Conservation (phyloP, 2,329 filamentous ascomycete genomes). For the Capronia coronata region DNA sequence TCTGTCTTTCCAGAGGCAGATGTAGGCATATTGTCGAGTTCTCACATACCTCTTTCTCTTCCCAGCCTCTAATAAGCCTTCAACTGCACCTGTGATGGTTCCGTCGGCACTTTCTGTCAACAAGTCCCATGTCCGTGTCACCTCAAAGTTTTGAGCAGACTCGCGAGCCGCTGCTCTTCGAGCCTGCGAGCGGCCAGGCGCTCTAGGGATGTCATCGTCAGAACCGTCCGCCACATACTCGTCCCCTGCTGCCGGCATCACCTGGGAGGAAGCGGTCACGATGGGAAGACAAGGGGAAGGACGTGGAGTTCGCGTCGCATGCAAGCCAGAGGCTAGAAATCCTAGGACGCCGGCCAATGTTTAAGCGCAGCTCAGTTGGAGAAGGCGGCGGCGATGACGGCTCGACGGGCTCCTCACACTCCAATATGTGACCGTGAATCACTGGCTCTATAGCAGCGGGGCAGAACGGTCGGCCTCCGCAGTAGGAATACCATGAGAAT, state of each 20-base stretch:
- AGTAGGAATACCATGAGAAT: too few relatives aligned
- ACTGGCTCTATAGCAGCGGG: too few relatives aligned
- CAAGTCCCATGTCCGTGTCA: slow-evolving; percentile 55
- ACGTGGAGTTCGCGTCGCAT: slow-evolving; percentile 12
- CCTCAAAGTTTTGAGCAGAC: slow-evolving; percentile 43
- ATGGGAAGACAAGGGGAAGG: background rate
- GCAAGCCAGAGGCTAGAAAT: background rate
- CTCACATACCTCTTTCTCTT: slow-evolving; percentile 61
- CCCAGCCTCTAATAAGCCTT: slow-evolving; percentile 69
- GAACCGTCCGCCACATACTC: slow-evolving; percentile 36
- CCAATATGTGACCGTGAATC: background rate
- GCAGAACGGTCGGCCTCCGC: background rate
- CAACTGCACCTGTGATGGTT: slow-evolving; percentile 63
- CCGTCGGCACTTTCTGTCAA: slow-evolving; percentile 75
- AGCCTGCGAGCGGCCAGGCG: slow-evolving; percentile 16
- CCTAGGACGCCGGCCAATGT: background rate
- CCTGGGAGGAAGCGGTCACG: slow-evolving; percentile 3
- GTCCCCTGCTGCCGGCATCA: slow-evolving; percentile 44
- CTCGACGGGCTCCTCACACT: background rate
- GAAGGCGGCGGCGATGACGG: slow-evolving; percentile 1
- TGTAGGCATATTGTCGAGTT: background rate
- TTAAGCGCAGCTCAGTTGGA: slow-evolving; percentile 10
- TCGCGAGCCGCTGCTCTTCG: slow-evolving; percentile 28
- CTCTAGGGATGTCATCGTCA: slow-evolving; percentile 38
- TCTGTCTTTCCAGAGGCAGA: background rate